A percentile compares a stretch with the other conserved stretches of the same genome.
Evolutionary conservation across 2,329 filamentous ascomycete genomes (phyloP).

Genomic region (Rutstroemia sydowiana): DNA sequence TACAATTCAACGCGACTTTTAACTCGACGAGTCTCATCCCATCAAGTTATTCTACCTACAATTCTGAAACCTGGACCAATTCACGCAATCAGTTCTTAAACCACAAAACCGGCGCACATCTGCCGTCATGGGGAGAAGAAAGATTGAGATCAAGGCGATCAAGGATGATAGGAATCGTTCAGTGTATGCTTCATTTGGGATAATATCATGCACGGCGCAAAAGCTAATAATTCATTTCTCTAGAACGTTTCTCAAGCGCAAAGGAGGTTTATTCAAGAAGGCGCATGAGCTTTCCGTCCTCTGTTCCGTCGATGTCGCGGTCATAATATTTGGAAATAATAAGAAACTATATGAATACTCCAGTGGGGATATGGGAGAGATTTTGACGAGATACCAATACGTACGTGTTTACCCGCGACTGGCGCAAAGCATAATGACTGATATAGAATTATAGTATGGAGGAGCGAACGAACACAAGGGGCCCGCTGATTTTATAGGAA

Average conservation of each 20-base stretch:
- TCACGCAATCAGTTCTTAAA: slow-evolving; percentile 20
- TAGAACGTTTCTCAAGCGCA: slow-evolving; percentile 97
- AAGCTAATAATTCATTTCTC: slow-evolving; percentile 12
- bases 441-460: slow-evolving; percentile 59
- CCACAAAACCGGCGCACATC: slow-evolving; percentile 27
- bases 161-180: slow-evolving; percentile 97
- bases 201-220: slow-evolving; percentile 1
- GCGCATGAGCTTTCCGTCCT: slow-evolving; percentile 96
- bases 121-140: slow-evolving; percentile 80
- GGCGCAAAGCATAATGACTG: slow-evolving; percentile 12
- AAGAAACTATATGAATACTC: slow-evolving; percentile 99
- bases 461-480: slow-evolving; percentile 94
- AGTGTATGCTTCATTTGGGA: slow-evolving; percentile 54
- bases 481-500: slow-evolving; percentile 82
- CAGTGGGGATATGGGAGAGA: slow-evolving; percentile 85
- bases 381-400: slow-evolving; percentile 82
- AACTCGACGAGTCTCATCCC: background rate
- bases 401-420: slow-evolving; percentile 49
- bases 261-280: slow-evolving; percentile 98
- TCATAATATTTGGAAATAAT: slow-evolving; percentile 97
- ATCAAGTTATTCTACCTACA: background rate
- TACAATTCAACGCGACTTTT: slow-evolving; percentile 2
- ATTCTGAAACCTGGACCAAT: slow-evolving; percentile 26
- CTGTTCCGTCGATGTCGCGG: slow-evolving; percentile 95
- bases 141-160: slow-evolving; percentile 99